phyloP scores from a whole-genome alignment of 2,329 filamentous ascomycete species.

The Epichloe bromicola region DNA sequence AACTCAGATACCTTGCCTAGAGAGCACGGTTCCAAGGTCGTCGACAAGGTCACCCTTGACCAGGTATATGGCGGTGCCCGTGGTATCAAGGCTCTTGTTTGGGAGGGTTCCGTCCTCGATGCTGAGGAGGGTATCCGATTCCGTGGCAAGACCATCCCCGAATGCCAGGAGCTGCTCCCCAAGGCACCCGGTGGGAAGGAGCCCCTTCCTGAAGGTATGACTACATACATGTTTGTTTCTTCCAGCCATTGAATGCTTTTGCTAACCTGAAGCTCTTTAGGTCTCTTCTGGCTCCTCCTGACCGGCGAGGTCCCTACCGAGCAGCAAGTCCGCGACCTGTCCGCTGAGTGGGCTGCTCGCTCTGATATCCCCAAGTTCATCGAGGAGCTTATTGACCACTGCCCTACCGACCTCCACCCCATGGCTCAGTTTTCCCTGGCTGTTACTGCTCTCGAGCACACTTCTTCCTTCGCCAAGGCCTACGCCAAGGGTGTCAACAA shows the following conservation, averaged over 20 bases:
- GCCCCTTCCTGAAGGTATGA: constrained; percentile 80
- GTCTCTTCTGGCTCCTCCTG: constrained; percentile 99
- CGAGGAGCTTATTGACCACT: constrained; percentile 99
- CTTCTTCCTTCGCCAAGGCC: constrained; percentile 94
- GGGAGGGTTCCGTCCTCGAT: constrained; percentile 97
- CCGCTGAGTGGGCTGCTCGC: constrained; percentile 96
- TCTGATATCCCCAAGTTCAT: constrained; percentile 96
- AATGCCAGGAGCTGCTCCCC: constrained; percentile 90
- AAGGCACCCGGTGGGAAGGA: constrained; percentile 95
- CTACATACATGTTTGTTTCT: background rate
- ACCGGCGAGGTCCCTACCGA: constrained; percentile 95
- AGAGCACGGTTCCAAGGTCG: constrained; percentile 87
- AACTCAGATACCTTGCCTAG: constrained; percentile 30
- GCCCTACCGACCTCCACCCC: constrained; percentile 95
- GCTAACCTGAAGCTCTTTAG: constrained; percentile 22
- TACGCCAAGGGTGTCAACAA: constrained; percentile 99
- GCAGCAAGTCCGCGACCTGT: constrained; percentile 96
- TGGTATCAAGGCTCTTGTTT: constrained; percentile 96
- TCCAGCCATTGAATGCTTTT: background rate
- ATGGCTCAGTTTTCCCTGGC: constrained; percentile 99
- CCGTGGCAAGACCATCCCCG: constrained; percentile 97
- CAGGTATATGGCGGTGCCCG: constrained; percentile 99
- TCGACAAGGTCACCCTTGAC: constrained; percentile 97
- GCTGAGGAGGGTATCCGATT: constrained; percentile 98
- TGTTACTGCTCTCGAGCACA: constrained; percentile 95